These are phyloP conservation scores for Teratosphaeria epicoccoides DNA, from an alignment of 2,329 filamentous ascomycete species.

Conservation along the genomic window DNA sequence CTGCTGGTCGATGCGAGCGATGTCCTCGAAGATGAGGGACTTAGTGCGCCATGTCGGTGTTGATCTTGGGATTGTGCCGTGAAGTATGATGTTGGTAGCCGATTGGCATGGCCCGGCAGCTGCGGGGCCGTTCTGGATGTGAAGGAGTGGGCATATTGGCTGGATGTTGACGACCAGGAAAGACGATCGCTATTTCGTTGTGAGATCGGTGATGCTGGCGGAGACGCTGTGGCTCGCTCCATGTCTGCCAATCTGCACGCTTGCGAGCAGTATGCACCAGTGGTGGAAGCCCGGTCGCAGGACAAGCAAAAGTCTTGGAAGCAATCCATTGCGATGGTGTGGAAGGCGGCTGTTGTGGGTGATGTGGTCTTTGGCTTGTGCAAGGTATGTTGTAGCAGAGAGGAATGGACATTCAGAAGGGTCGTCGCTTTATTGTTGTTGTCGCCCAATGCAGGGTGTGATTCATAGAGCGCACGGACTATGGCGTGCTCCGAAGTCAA, in stretches of 20 bases:
- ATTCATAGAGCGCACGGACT: constrained; percentile 11
- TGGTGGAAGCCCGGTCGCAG: constrained; percentile 80
- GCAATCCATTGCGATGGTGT: constrained; percentile 46
- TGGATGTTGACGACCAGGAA: constrained; percentile 1
- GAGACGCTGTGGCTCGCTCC: constrained; percentile 49
- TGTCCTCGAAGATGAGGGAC: constrained; percentile 65
- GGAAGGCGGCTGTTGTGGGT: background rate
- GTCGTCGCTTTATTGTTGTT: constrained; percentile 1
- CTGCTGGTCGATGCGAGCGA: constrained; percentile 72
- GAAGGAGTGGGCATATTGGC: constrained; percentile 7
- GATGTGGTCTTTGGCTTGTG: constrained; percentile 1
- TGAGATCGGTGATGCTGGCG: constrained; percentile 25
- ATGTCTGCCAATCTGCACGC: constrained; percentile 80
- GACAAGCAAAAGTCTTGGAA: constrained; percentile 86
- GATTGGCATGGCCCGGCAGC: background rate
- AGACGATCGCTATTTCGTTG: constrained; percentile 26
- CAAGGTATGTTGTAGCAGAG: background rate
- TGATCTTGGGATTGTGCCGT: constrained; percentile 8
- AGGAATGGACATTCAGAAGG: background rate
- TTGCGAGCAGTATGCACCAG: constrained; percentile 82
- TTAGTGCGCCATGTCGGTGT: constrained; percentile 30
- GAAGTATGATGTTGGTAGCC: constrained; percentile 14
- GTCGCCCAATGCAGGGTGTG: constrained; percentile 6
- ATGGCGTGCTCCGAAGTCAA: constrained; percentile 10
- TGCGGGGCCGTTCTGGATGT: constrained; percentile 33